Conservation (phyloP, 768 basidiomycete species). For the Lentinus brumalis region DNA sequence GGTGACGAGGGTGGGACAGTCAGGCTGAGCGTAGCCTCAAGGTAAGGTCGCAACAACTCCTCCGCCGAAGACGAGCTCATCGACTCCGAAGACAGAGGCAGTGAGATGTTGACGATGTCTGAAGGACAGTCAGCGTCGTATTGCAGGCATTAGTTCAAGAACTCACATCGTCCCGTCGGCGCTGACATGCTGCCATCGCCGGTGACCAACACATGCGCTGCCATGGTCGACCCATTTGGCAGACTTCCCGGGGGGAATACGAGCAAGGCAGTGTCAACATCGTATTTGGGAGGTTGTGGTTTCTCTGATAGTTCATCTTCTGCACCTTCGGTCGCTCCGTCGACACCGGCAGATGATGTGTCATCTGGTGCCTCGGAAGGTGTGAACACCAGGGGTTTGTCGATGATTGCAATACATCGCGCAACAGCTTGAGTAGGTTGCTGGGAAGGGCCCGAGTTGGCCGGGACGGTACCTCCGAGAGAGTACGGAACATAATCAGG, state of each 20-base stretch:
- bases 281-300: constrained; percentile 2
- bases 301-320: constrained; percentile 1
- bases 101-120: constrained; percentile 65
- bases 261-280: constrained; percentile 65
- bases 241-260: constrained; percentile 75
- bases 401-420: constrained; percentile 53
- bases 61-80: constrained; percentile 35
- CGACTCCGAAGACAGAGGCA: constrained; percentile 41
- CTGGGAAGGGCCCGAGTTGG: not conserved
- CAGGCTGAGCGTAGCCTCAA: constrained; percentile 46
- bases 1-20: constrained; percentile 11
- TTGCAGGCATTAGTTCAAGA: not conserved
- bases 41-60: constrained; percentile 56
- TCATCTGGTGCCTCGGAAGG: constrained; percentile 30
- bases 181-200: constrained; percentile 77
- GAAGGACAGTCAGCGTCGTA: not conserved
- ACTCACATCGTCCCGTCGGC: constrained; percentile 73
- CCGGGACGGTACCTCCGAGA: not conserved
- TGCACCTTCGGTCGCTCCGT: constrained; percentile 16
- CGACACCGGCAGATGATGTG: constrained; percentile 13
- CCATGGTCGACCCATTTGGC: constrained; percentile 44
- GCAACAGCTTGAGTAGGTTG: constrained; percentile 35
- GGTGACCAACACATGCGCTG: constrained; percentile 62
- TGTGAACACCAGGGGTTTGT: constrained; percentile 39
- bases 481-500: constrained; percentile 29